Evolutionary conservation across 2,329 filamentous ascomycete species (phyloP), one percentile per base, ranked within the genome.

Genomic region (Fusarium neocosmosporiellum): DNA sequence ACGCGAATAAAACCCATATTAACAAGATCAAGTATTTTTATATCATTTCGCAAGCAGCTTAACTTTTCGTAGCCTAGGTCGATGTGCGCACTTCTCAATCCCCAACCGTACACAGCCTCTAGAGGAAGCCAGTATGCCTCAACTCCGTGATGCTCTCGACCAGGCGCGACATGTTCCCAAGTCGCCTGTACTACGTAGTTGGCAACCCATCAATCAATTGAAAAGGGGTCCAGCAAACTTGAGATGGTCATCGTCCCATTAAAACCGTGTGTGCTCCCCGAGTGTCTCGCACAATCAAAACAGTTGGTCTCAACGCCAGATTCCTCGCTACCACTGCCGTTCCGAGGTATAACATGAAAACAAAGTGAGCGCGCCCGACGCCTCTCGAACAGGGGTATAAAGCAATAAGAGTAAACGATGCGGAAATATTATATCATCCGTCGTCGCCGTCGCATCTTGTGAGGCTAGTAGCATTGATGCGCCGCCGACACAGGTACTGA

Each of bases 351-450:
- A 69, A 74, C 65, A 73, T 72, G 67, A 77, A 77, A 77, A 55
- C 65, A 78, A 77, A 67, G 62, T 63, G 63, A 71, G 64, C 24
- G 67, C 67, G 69, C 59, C 50, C 50, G 60, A 75, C 69, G 74
- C 73, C 70, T 74, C 64, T 77, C 69, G 69, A 69, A 74, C 61
- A 59, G 59, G 69, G 78, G 78, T 79, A 79, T 79, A 79, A 74
- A 77, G 72, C 73, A 74, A 75, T 73, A 67, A 65, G 62, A 75
- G 67, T 77, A 65, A 78, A 59, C 65, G 68, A 70, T 77, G 75
- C 54, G 50, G 66, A 68, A 54, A 63, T 60, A 60, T 64, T 62
- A 33, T 50, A 50, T 59, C 59, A 63, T 65, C 65, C 66, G n/a
- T 70, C 57, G 36, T 65, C 50, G 59, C 63, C 41, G 41, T 50